A percentile compares a stretch with the other conserved stretches of the same genome.
Conservation (phyloP, 2,329 filamentous ascomycete species). For the Arthrobotrys conoides region DNA sequence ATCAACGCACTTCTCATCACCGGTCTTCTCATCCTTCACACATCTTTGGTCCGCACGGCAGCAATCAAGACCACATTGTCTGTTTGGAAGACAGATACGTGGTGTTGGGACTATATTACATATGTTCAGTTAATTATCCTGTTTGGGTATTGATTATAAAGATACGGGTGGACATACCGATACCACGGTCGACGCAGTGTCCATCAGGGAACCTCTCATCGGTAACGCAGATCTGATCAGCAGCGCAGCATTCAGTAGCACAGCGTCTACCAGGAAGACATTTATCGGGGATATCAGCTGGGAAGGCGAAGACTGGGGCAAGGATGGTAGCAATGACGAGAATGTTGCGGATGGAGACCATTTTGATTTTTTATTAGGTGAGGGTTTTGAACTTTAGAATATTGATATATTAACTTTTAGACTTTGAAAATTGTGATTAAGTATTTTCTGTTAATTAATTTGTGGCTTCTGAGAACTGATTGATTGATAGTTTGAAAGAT, state of each 20-base stretch:
- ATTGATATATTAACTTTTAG: no score
- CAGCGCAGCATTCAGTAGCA: conserved; percentile 17
- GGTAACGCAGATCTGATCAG: conserved; percentile 7
- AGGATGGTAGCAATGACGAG: conserved; percentile 12
- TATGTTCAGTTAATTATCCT: background rate
- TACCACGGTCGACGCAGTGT: conserved; percentile 19
- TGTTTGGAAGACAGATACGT: conserved; percentile 29
- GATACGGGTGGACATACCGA: background rate
- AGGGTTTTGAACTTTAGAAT: no score
- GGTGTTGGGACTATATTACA: conserved; percentile 2
- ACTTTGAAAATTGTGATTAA: no score
- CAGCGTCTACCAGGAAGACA: conserved; percentile 25
- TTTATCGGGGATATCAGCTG: conserved; percentile 19
- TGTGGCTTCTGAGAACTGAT: background rate
- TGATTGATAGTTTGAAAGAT: background rate
- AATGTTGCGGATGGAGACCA: conserved; percentile 29
- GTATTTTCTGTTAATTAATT: background rate
- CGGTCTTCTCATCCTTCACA: conserved; percentile 24
- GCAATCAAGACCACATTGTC: conserved; percentile 13
- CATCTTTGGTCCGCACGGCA: conserved; percentile 20
- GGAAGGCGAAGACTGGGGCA: conserved; percentile 20
- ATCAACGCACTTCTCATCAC: conserved; percentile 24
- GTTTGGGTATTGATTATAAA: background rate
- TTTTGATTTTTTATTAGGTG: background rate
- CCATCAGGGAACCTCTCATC: conserved; percentile 14